Evolutionary conservation across 495 filamentous ascomycete species (phyloP).

Genomic region (Lasiosphaeria hispida): DNA sequence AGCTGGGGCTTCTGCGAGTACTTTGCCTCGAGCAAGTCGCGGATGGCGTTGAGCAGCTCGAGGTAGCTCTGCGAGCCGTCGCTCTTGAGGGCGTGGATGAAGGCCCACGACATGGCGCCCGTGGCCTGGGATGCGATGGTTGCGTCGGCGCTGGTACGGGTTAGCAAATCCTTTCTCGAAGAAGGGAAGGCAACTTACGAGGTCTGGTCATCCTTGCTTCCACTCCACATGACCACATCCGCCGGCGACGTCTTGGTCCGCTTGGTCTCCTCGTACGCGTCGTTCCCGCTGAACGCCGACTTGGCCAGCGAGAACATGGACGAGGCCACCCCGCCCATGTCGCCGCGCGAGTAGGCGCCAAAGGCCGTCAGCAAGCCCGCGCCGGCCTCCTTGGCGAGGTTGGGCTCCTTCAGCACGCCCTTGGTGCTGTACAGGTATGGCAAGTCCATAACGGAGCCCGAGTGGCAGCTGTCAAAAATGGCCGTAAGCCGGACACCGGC

Average conservation of each 20-base stretch:
- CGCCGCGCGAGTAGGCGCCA: slow-evolving; percentile 77
- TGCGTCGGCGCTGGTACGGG: slow-evolving; percentile 53
- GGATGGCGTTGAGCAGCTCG: slow-evolving; percentile 88
- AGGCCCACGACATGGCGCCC: slow-evolving; percentile 96
- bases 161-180: neutral
- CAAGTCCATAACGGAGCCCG: slow-evolving; percentile 90
- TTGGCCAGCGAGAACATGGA: slow-evolving; percentile 78
- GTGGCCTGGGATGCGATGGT: slow-evolving; percentile 77
- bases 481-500: slow-evolving; percentile 88
- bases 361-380: slow-evolving; percentile 83
- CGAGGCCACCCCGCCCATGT: slow-evolving; percentile 72
- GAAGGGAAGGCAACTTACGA: slow-evolving; percentile 54
- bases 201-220: slow-evolving; percentile 93
- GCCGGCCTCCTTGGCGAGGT: slow-evolving; percentile 94
- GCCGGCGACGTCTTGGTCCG: slow-evolving; percentile 91
- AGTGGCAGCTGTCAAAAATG: slow-evolving; percentile 98
- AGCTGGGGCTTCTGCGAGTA: slow-evolving; percentile 96
- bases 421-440: slow-evolving; percentile 95
- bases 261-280: slow-evolving; percentile 76
- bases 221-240: slow-evolving; percentile 98
- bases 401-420: slow-evolving; percentile 96
- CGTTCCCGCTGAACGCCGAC: slow-evolving; percentile 79
- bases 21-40: slow-evolving; percentile 79
- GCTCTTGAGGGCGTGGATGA: slow-evolving; percentile 84
- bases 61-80: slow-evolving; percentile 97